Evolutionary conservation across 495 filamentous ascomycete genomes (phyloP), one percentile per base, ranked within the genome.

Genomic region (Penicillium lagena): DNA sequence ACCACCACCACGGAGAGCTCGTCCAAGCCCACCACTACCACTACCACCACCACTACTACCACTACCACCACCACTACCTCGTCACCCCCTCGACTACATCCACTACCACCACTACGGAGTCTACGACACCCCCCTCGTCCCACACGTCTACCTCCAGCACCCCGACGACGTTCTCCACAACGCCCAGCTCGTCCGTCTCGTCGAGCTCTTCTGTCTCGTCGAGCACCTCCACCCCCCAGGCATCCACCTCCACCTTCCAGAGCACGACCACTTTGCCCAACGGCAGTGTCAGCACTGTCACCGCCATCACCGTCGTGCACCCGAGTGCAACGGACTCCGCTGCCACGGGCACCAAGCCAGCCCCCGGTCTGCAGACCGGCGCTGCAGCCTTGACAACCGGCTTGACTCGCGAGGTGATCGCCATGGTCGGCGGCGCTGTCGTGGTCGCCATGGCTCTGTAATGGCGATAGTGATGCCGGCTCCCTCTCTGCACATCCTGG

Each of bases 201-300:
- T 43, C 40, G 1, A 41, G 27, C 29, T 35, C 32, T 10, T 34
- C 32, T 3, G 10, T 34, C 29, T 38, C 52, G 12, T 38, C 60
- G 34, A 48, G 44, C 40, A 51, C 62, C 0, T 52, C 56, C 44
- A 66, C 68, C n/a, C 39, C 27, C 7, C 60, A 56, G 35, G 60
- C 63, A 6, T 59, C 39, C 13, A 73, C 45, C 7, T 52, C 62
- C 1, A 75, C 64, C 7, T 58, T 52, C 56, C 51, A 67, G 41
- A 64, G 58, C 35, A 72, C 66, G 35, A 81, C 81, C 59, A 89
- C 85, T 46, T 80, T 90, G 2, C 77, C 91, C 15, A 85, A 97
- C 55, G 88, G 73, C 37, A 62, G 58, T n/a, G 39, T 67, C 28
- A 67, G 58, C 53, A 75, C 72, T 40, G 58, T 75, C 45, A 78